Evolutionary conservation across 1,284 basidiomycete genomes (phyloP), one percentile per base, ranked within the genome.

Genomic region (Cronartium ribicola): DNA sequence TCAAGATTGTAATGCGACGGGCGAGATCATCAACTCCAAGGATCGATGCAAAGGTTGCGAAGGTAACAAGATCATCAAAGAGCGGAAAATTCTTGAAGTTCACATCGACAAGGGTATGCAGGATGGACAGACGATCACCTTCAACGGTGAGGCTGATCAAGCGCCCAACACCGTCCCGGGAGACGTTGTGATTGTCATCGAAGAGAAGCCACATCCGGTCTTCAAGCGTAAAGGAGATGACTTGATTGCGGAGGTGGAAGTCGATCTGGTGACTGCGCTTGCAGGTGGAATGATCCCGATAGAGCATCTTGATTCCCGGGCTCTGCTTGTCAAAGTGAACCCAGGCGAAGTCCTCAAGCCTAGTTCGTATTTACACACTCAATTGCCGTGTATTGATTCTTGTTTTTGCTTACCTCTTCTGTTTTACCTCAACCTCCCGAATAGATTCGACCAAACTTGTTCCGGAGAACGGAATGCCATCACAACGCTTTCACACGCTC

Each of bases 21-120:
- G 96, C 77, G 95, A 98, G 83, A 86, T 92, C 79, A 96, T 98
- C 85, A 93, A 94, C 83, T 82, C 85, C 74, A 98, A 95, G 84
- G 94, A 98, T 85, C 87, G 90, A 77, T 99, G 96, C 87, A 88
- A 89, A 83, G 84, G 84, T 60, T 99, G 96, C 86, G 91, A 90
- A 82, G 96, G 94, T 78, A 96, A 96, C 86, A 99, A 98, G 86
- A 89, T 92, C 75, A 79, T 90, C 63, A 89, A 91, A 76, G 96
- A 98, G 84, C 92, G 96, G 84, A 98, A 98, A 85, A 90, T 98
- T 77, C 85, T 98, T 79, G 96, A 99, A 84, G 96, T 98, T 37
- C 92, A 97, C 82, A 92, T 99, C 86, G 96, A 98, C 87, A 97
- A 95, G 86, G 96, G 96, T 74, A 98, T 98, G 96, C 93, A 92